Evolutionary conservation across 2,329 filamentous ascomycete species (phyloP), one percentile per base, ranked within the genome.

Genomic region (Alternaria sp.): DNA sequence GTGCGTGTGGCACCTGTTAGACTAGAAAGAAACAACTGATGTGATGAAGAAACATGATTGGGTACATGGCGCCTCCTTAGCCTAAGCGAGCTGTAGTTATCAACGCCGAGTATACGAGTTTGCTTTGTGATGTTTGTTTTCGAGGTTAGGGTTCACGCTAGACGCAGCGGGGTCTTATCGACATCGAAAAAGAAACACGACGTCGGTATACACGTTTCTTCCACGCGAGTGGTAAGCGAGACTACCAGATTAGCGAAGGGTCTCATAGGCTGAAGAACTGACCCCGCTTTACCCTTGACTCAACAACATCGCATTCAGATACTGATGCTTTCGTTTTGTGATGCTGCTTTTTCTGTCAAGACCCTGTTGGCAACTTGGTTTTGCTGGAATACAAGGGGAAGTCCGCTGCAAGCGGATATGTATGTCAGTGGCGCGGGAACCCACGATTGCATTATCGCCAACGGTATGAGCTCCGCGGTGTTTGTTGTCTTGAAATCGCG

Each of bases 81-180:
- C 4, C 32, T 26, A 38, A 49, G 8, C 32, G 46, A 49, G 32
- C 7, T 8, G 3, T 3, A 36, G 14, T 0, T 2, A 3, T 36
- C 12, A 22, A 22, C 7, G 5, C 46, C 8, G 24, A 18, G 18
- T 26, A 18, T 8, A 38, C 2, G 22, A 5, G 5, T 49, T 49
- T 49, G 46, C 46, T 49, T 49, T 49, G 46, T 49, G 30, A 11
- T 36, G 8, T 49, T 49, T 38, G 46, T 49, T 49, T 49, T 49
- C 7, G 5, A 5, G 3, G 14, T 7, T 49, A 26, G 30, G 20
- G 46, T n/a, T 36, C 46, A 38, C 20, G 20, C 46, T 49, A 49
- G 32, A 36, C 5, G 14, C 32, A 8, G 46, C 46, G 46, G 46
- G 46, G 46, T 26, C 46, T 26, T 49, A 32, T 42, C 0, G 20